Conservation (phyloP, 164 flowering plant genomes). For the Chimonanthus salicifolius region DNA sequence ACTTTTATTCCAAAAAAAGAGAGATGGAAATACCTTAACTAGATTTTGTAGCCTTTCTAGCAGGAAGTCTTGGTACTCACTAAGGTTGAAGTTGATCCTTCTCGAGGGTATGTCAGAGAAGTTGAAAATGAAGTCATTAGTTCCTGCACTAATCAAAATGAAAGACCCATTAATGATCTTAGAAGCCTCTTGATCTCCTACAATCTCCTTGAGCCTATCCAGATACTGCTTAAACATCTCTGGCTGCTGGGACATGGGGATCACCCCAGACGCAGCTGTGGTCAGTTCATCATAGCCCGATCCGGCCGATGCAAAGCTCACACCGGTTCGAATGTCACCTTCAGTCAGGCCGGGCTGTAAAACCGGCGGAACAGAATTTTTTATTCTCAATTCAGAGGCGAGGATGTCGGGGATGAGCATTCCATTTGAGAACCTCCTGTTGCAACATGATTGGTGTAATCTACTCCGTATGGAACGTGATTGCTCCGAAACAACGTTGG, state of each 20-base stretch:
- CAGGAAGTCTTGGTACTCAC: conserved; percentile 41
- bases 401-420: conserved; percentile 43
- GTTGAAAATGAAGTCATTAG: conserved; percentile 45
- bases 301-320: conserved; percentile 55
- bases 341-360: conserved; percentile 33
- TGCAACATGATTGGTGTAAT: conserved; percentile 28
- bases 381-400: conserved; percentile 36
- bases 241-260: conserved; percentile 35
- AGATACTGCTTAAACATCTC: conserved; percentile 25
- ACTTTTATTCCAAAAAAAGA: background rate
- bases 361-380: conserved; percentile 46
- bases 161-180: conserved; percentile 26
- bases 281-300: conserved; percentile 53
- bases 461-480: conserved; percentile 41
- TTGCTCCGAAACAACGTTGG: conserved; percentile 18
- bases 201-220: conserved; percentile 21
- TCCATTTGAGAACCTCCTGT: conserved; percentile 65
- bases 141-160: conserved; percentile 46
- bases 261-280: background rate
- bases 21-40: background rate
- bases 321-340: conserved; percentile 35
- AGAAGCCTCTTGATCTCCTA: conserved; percentile 34
- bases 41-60: conserved; percentile 5
- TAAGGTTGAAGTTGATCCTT: conserved; percentile 4
- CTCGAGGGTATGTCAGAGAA: conserved; percentile 39